phyloP scores from a whole-genome alignment of 192 early-diverging fungal species.

The Phlyctochytrium planicorne region DNA sequence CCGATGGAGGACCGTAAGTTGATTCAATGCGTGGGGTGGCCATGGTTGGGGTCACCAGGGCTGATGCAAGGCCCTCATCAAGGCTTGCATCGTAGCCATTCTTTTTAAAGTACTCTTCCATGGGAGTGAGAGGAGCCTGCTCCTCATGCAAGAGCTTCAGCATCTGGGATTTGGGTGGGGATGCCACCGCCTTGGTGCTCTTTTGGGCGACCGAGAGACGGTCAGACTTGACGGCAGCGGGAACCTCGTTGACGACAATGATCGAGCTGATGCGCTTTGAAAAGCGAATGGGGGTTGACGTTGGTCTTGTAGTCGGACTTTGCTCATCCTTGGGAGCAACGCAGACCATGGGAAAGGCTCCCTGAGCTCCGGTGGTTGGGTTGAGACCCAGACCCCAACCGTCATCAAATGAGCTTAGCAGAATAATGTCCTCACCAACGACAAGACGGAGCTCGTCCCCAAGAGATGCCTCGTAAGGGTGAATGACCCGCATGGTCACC shows the following conservation, averaged over 20 bases:
- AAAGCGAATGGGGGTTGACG: not conserved
- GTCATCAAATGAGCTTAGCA: constrained; percentile 37
- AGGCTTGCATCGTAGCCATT: not conserved
- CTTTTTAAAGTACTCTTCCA: not conserved
- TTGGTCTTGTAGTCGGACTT: not conserved
- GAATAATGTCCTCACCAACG: constrained; percentile 31
- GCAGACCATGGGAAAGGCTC: constrained; percentile 38
- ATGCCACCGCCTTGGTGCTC: not conserved
- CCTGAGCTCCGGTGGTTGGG: constrained; percentile 17
- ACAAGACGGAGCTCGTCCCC: constrained; percentile 36
- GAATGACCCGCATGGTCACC: constrained; percentile 18
- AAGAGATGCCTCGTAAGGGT: constrained; percentile 31
- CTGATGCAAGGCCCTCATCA: not conserved
- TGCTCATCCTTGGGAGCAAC: constrained; percentile 4
- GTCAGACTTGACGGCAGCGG: not conserved
- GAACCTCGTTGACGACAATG: not conserved
- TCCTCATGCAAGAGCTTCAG: not conserved
- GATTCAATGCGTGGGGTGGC: not conserved
- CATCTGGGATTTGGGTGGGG: not conserved
- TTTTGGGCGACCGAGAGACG: not conserved
- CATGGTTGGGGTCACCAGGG: not conserved
- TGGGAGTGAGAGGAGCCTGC: not conserved
- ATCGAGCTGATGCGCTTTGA: not conserved
- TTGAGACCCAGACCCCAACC: constrained; percentile 36
- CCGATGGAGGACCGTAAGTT: not conserved